phyloP scores from a whole-genome alignment of 805 yeast genomes.

The Teunomyces pallodes region DNA sequence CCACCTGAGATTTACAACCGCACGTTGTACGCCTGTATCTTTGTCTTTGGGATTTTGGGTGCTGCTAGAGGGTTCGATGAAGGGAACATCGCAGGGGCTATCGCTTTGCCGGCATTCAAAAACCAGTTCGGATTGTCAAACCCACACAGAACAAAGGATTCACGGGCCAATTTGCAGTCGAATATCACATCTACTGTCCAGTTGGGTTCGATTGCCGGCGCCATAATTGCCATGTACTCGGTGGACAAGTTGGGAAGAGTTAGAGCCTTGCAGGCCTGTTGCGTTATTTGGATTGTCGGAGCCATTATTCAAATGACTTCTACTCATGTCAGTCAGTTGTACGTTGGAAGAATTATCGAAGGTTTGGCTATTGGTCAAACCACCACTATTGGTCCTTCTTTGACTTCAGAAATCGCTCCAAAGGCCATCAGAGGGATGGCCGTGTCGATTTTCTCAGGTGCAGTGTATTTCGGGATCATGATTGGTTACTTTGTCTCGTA shows the following conservation, averaged over 20 bases:
- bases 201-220: slow-evolving; percentile 22
- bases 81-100: slow-evolving; percentile 20
- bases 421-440: slow-evolving; percentile 21
- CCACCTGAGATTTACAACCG: slow-evolving; percentile 22
- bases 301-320: slow-evolving; percentile 18
- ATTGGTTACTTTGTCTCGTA: slow-evolving; percentile 33
- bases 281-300: slow-evolving; percentile 18
- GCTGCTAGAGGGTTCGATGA: slow-evolving; percentile 25
- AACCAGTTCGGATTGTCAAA: slow-evolving; percentile 17
- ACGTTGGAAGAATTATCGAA: slow-evolving; percentile 23
- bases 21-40: slow-evolving; percentile 17
- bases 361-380: slow-evolving; percentile 25
- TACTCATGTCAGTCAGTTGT: slow-evolving; percentile 17
- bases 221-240: slow-evolving; percentile 22
- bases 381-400: slow-evolving; percentile 23
- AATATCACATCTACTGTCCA: slow-evolving; percentile 25
- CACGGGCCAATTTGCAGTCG: slow-evolving; percentile 20
- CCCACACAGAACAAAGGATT: slow-evolving; percentile 10
- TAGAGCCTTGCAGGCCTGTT: slow-evolving; percentile 19
- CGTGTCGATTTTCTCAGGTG: slow-evolving; percentile 22
- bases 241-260: slow-evolving; percentile 22
- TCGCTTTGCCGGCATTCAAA: slow-evolving; percentile 17
- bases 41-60: slow-evolving; percentile 22
- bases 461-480: slow-evolving; percentile 23
- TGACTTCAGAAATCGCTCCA: slow-evolving; percentile 22